Evolutionary conservation across 306 rosid species (phyloP).

Genomic region (Prunus kanzakura): DNA sequence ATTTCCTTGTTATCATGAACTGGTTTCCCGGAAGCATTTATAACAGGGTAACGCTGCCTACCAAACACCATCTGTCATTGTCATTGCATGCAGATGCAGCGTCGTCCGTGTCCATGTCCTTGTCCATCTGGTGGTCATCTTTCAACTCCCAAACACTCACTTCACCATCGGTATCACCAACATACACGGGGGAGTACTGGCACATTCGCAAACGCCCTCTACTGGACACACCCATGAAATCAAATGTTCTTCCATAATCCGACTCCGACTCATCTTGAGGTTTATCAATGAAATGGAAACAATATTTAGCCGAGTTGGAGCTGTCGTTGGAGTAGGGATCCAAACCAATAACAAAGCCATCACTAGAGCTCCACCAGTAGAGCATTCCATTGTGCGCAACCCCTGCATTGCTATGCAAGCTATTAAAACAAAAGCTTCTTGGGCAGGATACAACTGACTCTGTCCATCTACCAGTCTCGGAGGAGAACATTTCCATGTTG

Average conservation of each 20-base stretch:
- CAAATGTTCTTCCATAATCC: neutral
- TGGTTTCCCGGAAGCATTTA: rapidly evolving
- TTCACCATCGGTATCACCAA: too few species aligned
- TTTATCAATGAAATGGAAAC: neutral
- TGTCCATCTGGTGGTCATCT: neutral
- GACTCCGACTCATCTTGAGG: neutral
- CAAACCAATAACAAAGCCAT: neutral
- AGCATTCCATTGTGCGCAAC: neutral
- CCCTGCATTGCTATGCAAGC: neutral
- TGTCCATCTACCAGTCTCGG: slow-evolving; percentile 2
- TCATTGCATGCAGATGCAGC: neutral
- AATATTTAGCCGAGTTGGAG: too few species aligned
- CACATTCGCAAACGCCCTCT: neutral
- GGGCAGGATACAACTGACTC: neutral
- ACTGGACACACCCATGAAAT: neutral
- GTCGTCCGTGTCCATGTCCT: too few species aligned
- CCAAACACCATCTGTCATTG: neutral
- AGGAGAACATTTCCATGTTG: neutral
- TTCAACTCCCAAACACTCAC: neutral
- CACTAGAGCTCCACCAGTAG: neutral
- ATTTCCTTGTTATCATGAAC: rapidly evolving
- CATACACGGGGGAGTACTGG: neutral
- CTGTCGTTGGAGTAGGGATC: neutral
- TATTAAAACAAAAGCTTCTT: neutral
- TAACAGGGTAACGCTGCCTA: neutral